Percentiles rank a stretch among this genome's conserved stretches.
Evolutionary conservation across 768 basidiomycete genomes (phyloP).

Genomic region (Termitomyces sp.): DNA sequence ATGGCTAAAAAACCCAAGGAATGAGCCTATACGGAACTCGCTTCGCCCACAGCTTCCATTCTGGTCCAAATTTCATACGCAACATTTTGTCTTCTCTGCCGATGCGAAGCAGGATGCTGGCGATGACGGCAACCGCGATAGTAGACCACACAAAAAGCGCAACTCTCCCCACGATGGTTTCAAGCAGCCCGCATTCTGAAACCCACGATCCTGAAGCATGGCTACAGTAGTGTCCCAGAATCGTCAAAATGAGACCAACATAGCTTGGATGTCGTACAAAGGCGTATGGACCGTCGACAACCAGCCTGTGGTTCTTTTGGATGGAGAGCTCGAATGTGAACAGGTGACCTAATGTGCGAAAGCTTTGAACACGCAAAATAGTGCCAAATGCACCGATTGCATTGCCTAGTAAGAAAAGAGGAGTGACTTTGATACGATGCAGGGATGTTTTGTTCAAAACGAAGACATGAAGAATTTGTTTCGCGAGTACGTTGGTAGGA

Average conservation of each 20-base stretch:
- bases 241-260: conserved; percentile 24
- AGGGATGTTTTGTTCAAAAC: conserved; percentile 10
- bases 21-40: conserved; percentile 25
- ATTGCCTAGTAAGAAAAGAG: conserved; percentile 24
- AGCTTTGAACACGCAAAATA: conserved; percentile 26
- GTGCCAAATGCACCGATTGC: conserved; percentile 25
- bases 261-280: conserved; percentile 35
- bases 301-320: conserved; percentile 25
- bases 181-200: conserved; percentile 23
- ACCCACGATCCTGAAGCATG: conserved; percentile 28
- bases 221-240: conserved; percentile 20
- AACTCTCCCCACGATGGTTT: conserved; percentile 9
- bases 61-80: conserved; percentile 19
- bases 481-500: conserved; percentile 12
- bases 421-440: conserved; percentile 17
- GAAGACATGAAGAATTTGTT: conserved; percentile 13
- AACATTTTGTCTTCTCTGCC: conserved; percentile 29
- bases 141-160: conserved; percentile 19
- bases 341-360: conserved; percentile 25
- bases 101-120: conserved; percentile 23
- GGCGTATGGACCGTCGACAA: conserved; percentile 29
- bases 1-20: conserved; percentile 24
- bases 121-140: conserved; percentile 18
- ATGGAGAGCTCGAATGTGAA: conserved; percentile 35
- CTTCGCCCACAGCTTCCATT: conserved; percentile 21